These are phyloP conservation scores for Orbilia brochopaga DNA, from an alignment of 2,329 filamentous ascomycete genomes.

Conservation along the genomic window DNA sequence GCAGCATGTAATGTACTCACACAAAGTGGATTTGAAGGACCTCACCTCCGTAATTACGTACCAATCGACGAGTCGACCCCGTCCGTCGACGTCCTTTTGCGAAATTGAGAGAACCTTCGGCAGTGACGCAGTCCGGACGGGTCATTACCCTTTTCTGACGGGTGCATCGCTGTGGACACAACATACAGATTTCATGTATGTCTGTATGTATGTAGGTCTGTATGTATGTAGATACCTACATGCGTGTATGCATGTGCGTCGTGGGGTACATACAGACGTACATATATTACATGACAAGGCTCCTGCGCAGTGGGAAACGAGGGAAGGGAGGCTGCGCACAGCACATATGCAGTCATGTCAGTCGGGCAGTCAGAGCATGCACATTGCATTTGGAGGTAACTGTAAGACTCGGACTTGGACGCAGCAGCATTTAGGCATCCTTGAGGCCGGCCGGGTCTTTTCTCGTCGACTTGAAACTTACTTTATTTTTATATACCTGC, in stretches of 20 bases:
- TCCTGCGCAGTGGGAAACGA: not conserved
- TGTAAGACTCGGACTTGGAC: not conserved
- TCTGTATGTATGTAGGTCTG: not conserved
- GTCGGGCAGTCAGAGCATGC: not conserved
- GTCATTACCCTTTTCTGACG: conserved; percentile 1
- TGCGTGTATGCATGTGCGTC: not conserved
- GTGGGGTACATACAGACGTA: conserved; percentile 3
- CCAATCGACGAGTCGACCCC: not conserved
- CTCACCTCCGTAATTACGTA: not conserved
- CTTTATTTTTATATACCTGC: too few species aligned
- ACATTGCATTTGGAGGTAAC: conserved; percentile 2
- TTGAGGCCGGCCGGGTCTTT: not conserved
- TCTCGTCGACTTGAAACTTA: not conserved
- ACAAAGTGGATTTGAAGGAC: too few species aligned
- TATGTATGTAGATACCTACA: not conserved
- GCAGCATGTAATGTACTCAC: too few species aligned
- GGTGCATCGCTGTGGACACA: not conserved
- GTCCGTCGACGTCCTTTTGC: too few species aligned
- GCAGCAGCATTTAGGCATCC: not conserved
- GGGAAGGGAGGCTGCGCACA: conserved; percentile 1
- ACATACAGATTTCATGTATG: not conserved
- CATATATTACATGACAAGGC: not conserved
- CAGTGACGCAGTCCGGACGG: conserved; percentile 7
- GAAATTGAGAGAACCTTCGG: not conserved
- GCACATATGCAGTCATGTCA: conserved; percentile 4